Percentiles rank a stretch among this genome's conserved stretches.
Evolutionary conservation across 2,329 filamentous ascomycete species (phyloP).

Genomic region (Claviceps sp.): DNA sequence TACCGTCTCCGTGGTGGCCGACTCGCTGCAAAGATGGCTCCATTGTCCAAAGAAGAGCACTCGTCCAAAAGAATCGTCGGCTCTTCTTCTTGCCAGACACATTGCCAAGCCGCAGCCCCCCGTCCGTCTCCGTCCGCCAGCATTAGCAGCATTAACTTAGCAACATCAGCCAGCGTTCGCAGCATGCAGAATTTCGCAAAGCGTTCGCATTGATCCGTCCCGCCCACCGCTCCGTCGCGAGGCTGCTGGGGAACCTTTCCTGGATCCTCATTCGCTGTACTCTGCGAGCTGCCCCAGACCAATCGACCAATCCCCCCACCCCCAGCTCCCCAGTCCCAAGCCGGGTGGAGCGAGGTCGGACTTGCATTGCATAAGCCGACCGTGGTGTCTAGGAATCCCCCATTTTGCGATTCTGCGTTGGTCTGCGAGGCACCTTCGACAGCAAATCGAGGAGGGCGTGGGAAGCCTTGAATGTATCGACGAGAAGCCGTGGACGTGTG

Average conservation of each 20-base stretch:
- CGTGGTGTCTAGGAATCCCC: not conserved
- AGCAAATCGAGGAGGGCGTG: too few relatives aligned
- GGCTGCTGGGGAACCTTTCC: not conserved
- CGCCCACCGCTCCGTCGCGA: not conserved
- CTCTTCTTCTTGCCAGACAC: not conserved
- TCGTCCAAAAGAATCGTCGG: not conserved
- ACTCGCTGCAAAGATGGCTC: not conserved
- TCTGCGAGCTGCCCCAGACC: not conserved
- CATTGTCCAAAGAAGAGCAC: not conserved
- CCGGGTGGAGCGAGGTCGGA: conserved; percentile 5
- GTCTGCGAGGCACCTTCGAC: too few relatives aligned
- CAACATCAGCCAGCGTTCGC: too few relatives aligned
- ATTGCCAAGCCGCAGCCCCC: not conserved
- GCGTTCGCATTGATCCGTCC: too few relatives aligned
- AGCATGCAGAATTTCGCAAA: too few relatives aligned
- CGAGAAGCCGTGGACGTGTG: too few relatives aligned
- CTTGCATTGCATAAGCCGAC: not conserved
- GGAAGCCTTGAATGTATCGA: too few relatives aligned
- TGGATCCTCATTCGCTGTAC: not conserved
- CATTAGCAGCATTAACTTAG: too few relatives aligned
- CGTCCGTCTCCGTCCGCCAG: too few relatives aligned
- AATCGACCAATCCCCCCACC: not conserved
- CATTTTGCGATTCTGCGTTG: too few relatives aligned
- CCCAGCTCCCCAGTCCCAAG: not conserved
- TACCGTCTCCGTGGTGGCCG: conserved; percentile 12